Percentiles rank a stretch among this genome's conserved stretches.
Conservation (phyloP, 257 asterid species). For the Nicotiana paniculata region DNA sequence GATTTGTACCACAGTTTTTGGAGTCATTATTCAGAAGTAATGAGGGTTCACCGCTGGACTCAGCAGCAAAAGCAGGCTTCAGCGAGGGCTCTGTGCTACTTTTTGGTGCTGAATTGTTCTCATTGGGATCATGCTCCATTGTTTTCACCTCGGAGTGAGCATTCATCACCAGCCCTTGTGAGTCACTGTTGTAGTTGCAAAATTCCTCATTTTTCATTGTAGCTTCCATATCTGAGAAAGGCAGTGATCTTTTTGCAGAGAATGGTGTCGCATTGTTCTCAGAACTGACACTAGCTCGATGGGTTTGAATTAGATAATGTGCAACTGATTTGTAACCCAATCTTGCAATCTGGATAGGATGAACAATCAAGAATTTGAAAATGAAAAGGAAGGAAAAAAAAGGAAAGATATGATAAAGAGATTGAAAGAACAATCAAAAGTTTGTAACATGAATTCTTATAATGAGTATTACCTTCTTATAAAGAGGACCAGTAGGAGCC, state of each 20-base stretch:
- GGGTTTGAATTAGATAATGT: slow-evolving; percentile 88
- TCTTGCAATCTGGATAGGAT: slow-evolving; percentile 37
- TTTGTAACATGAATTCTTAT: neutral
- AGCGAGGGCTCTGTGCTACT: slow-evolving; percentile 7
- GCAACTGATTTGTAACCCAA: slow-evolving; percentile 93
- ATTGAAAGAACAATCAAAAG: neutral
- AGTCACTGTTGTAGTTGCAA: slow-evolving; percentile 8
- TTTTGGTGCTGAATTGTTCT: slow-evolving; percentile 11
- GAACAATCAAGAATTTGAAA: neutral
- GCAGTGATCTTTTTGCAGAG: slow-evolving; percentile 73
- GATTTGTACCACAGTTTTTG: slow-evolving; percentile 7
- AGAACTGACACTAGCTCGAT: slow-evolving; percentile 28
- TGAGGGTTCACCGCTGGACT: neutral
- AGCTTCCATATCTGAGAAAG: slow-evolving; percentile 39
- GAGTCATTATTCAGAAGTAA: slow-evolving; percentile 16
- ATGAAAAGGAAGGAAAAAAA: neutral
- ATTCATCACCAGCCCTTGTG: neutral
- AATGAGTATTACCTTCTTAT: slow-evolving; percentile 55
- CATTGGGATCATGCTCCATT: slow-evolving; percentile 3
- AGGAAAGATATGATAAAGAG: neutral
- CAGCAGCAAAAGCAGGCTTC: slow-evolving; percentile 4
- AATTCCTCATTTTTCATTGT: slow-evolving; percentile 22
- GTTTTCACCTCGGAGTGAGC: slow-evolving; percentile 10
- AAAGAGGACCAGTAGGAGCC: slow-evolving; percentile 82
- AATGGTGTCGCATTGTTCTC: slow-evolving; percentile 32